Evolutionary conservation across 305 asterid genomes (phyloP).

Genomic region (Solanum aculeatissimum): DNA sequence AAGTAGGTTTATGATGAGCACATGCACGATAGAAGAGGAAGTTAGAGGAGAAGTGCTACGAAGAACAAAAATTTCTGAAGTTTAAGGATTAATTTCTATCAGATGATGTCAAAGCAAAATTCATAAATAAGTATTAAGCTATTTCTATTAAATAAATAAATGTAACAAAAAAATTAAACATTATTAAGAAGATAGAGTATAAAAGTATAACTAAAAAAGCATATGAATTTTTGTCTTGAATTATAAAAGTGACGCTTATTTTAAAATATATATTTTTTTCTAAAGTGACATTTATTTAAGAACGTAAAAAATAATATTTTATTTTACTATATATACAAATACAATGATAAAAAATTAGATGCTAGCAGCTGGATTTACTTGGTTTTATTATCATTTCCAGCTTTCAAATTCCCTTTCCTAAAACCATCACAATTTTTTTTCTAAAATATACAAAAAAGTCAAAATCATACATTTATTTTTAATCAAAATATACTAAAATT

Average conservation of each 20-base stretch:
- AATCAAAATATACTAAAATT: not conserved
- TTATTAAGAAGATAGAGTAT: too few species aligned
- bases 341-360: not conserved
- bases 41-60: too few species aligned
- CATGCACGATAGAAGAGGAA: too few species aligned
- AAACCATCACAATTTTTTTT: not conserved
- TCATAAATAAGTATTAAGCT: too few species aligned
- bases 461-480: not conserved
- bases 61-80: too few species aligned
- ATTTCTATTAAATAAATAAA: too few species aligned
- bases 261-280: not conserved
- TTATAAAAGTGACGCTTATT: not conserved
- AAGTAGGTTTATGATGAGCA: too few species aligned
- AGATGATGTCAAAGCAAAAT: too few species aligned
- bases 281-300: not conserved
- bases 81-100: too few species aligned
- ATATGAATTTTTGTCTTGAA: not conserved
- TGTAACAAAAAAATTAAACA: too few species aligned
- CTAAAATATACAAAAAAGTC: not conserved
- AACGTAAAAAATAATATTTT: not conserved
- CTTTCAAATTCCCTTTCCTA: constrained; percentile 9
- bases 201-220: too few species aligned
- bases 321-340: not conserved
- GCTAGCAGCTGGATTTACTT: not conserved
- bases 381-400: constrained; percentile 22